Evolutionary conservation across 768 basidiomycete species (phyloP), one percentile per base, ranked within the genome.

Genomic region (Serendipita sp.): DNA sequence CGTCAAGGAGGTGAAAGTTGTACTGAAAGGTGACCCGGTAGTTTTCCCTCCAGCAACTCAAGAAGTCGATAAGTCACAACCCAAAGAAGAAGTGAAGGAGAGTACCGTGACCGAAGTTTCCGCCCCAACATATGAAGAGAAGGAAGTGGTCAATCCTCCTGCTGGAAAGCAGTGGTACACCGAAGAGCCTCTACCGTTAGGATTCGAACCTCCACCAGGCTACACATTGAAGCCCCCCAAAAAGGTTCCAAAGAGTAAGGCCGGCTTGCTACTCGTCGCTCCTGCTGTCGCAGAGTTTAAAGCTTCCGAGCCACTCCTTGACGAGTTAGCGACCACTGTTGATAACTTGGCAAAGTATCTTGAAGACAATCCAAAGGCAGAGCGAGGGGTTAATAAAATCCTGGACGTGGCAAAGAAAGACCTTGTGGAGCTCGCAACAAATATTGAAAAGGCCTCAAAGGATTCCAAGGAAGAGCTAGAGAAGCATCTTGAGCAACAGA

Each of bases 161-260:
- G 35, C 23, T 16, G 41, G 64, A 4, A 35, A 35, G 45, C 47
- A 52, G 47, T 48, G 45, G 45, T 51, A 73, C 64, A 58, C 87
- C 18, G 95, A 95, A 71, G 74, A 76, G 51, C 85, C 86, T 3
- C 78, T 98, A 28, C 96, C 95, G n/a, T 75, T 99, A 62, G 95
- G 93, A 11, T 91, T 89, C 72, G 93, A 97, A 73, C 91, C 88
- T 8, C 94, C 95, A 38, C 91, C 91, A 28, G 95, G 95, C 18
- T 97, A 84, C 73, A 78, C 56, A 4, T 80, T 65, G 80, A 84
- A 44, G 84, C 88, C 11, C 68, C 76, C 38, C 46, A 60, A 35
- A 60, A 36, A 32, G 23, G 78, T 83, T 18, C 75, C 80, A 35
- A 82, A 83, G 71, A 73, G 76, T 18, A 67, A 68, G 32, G 68